These are phyloP conservation scores for Anthracocystis panici-leucophaei DNA, from an alignment of 1,284 basidiomycete genomes.

Conservation along the genomic window DNA sequence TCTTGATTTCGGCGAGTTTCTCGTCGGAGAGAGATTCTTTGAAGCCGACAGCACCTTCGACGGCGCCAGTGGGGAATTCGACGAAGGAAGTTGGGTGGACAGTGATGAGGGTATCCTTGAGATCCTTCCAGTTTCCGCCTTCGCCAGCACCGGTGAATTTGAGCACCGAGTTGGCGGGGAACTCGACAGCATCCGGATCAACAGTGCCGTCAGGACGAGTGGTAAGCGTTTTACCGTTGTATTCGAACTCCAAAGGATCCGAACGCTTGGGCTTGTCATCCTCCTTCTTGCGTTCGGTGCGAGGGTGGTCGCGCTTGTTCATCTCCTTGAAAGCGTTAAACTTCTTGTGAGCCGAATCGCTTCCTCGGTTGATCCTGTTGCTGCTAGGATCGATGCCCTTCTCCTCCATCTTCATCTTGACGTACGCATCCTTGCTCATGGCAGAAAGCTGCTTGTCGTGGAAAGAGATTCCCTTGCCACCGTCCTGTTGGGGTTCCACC, in stretches of 20 bases:
- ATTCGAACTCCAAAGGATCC: conserved; percentile 69
- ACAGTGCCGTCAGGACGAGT: conserved; percentile 78
- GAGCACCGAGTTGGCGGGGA: conserved; percentile 79
- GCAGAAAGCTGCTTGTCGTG: conserved; percentile 76
- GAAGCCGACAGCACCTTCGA: conserved; percentile 71
- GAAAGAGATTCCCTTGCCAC: conserved; percentile 57
- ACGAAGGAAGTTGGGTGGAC: conserved; percentile 63
- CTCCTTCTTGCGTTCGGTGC: conserved; percentile 55
- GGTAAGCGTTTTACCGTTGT: conserved; percentile 72
- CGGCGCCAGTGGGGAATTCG: conserved; percentile 65
- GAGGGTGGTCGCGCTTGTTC: conserved; percentile 70
- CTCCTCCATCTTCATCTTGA: conserved; percentile 96
- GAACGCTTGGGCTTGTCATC: conserved; percentile 63
- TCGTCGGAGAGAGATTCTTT: conserved; percentile 71
- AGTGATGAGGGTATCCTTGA: conserved; percentile 71
- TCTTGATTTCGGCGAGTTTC: conserved; percentile 71
- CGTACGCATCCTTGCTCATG: conserved; percentile 85
- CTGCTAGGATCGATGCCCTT: conserved; percentile 81
- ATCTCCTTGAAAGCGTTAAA: conserved; percentile 93
- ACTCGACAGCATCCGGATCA: conserved; percentile 77
- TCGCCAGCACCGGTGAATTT: conserved; percentile 74
- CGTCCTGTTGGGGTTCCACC: conserved; percentile 57
- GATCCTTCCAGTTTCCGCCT: conserved; percentile 72
- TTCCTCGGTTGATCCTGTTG: conserved; percentile 73
- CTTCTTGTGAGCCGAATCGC: conserved; percentile 70